Evolutionary conservation across 495 filamentous ascomycete genomes (phyloP).

Genomic region (Alectoria sarmentosa): DNA sequence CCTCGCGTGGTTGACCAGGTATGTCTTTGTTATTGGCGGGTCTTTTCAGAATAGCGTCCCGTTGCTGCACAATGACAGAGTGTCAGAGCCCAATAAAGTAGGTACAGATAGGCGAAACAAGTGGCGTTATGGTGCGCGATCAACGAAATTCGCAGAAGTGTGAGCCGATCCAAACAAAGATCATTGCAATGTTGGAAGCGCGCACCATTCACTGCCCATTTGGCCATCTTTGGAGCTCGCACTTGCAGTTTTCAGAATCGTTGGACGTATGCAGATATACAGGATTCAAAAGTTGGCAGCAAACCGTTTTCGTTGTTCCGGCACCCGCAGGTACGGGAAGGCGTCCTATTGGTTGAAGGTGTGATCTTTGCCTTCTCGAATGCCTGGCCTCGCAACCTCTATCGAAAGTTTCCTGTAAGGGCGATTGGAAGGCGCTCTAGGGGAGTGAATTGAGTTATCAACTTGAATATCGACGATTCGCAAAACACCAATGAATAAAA

Average conservation of each 20-base stretch:
- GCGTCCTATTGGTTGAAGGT: neutral
- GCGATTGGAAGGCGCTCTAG: too few species aligned
- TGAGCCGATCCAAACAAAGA: neutral
- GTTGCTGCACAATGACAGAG: constrained; percentile 16
- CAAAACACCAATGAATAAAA: neutral
- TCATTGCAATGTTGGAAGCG: neutral
- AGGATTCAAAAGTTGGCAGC: neutral
- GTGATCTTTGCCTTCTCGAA: neutral
- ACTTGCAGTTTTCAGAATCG: too few species aligned
- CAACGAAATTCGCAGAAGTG: neutral
- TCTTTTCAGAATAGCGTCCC: constrained; percentile 1
- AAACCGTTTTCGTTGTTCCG: neutral
- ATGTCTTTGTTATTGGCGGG: neutral
- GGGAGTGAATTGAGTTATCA: too few species aligned
- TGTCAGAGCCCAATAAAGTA: neutral
- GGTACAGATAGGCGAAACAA: constrained; percentile 15
- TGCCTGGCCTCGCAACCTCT: neutral
- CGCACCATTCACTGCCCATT: neutral
- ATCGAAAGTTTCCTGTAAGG: neutral
- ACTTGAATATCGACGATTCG: neutral
- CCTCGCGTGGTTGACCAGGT: neutral
- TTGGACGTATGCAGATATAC: neutral
- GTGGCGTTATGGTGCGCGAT: constrained; percentile 9
- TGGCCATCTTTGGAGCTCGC: neutral
- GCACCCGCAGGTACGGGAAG: neutral